Base-by-base conservation (phyloP, 305 asterid species). In the Caryopteris hybrid region DNA sequence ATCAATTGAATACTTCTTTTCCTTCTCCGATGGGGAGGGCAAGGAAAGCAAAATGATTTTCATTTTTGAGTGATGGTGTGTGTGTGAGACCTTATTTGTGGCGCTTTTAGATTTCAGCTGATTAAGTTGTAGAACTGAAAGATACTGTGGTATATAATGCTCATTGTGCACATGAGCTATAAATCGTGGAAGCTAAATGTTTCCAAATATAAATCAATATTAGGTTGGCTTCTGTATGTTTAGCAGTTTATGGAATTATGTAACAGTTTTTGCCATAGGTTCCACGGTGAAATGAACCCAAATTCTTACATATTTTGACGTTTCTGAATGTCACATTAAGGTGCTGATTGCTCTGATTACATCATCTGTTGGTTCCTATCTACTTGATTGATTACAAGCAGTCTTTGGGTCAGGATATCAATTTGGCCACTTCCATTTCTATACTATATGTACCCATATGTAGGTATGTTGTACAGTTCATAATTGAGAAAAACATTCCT, bases 101-200 rank as follows among this genome's bases (percentile, higher is more conserved):
- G 20, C 25, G 38, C 45, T 69, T 47, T 47, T 5, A n/a, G n/a
- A n/a, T n/a, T n/a, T n/a, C n/a, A 61, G 64, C 11, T 69, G 53
- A 56, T 58, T 5, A 47, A 45, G 50, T 45, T 54, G 36, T 51
- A 5, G 41, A 29, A 50, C 39, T 46, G 41, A 25, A 34, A 46
- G 31, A 16, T 12, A 11, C 10, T 4, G 64, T 27, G 51, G 21
- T 36, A 56, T 23, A 54, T 27, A 27, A n/a, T n/a, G n/a, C n/a
- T n/a, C n/a, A n/a, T n/a, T 13, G 6, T 14, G 22, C 2, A 36
- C 21, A 18, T n/a, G 31, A 22, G 12, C 46, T 6, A 12, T 0
- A 25, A n/a, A 2, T 12, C 51, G 1, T 58, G 68, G 18, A 65
- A 31, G 13, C 27, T 6, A 34, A 27, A n/a, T n/a, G n/a, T 55